Conservation (phyloP, 805 yeast species). For the Jamesozyma jinghongensis region DNA sequence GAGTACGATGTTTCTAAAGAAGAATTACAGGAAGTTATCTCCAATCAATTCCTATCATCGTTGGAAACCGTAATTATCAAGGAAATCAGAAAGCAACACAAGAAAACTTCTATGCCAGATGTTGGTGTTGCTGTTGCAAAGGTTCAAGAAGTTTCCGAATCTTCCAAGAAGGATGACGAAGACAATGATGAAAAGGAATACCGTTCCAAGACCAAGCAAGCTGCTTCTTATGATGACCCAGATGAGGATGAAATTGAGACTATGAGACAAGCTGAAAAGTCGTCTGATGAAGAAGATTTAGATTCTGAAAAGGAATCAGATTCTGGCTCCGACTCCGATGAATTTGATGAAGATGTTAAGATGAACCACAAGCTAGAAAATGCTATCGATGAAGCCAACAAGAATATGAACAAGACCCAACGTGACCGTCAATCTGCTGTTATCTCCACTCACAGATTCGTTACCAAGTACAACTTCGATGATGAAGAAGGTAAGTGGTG, state of each 20-base stretch:
- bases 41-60: slow-evolving; percentile 52
- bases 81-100: slow-evolving; percentile 74
- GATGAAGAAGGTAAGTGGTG: slow-evolving; percentile 88
- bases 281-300: slow-evolving; percentile 58
- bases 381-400: slow-evolving; percentile 18
- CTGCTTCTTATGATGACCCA: slow-evolving; percentile 88
- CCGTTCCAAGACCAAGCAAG: slow-evolving; percentile 62
- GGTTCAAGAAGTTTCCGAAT: slow-evolving; percentile 35
- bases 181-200: slow-evolving; percentile 50
- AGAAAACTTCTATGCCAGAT: slow-evolving; percentile 42
- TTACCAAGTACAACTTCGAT: slow-evolving; percentile 80
- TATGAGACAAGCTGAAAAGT: slow-evolving; percentile 73
- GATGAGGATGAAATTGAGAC: slow-evolving; percentile 92
- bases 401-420: slow-evolving; percentile 48
- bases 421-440: slow-evolving; percentile 81
- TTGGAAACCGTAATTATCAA: slow-evolving; percentile 67
- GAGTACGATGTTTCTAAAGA: slow-evolving; percentile 84
- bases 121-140: slow-evolving; percentile 66
- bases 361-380: slow-evolving; percentile 23
- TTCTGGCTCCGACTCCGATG: slow-evolving; percentile 35
- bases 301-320: slow-evolving; percentile 33
- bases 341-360: slow-evolving; percentile 32
- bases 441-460: slow-evolving; percentile 58
- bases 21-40: slow-evolving; percentile 63
- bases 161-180: slow-evolving; percentile 33